These are phyloP conservation scores for Blastobotrys elegans DNA, from an alignment of 1,139 yeast genomes.

Conservation along the genomic window DNA sequence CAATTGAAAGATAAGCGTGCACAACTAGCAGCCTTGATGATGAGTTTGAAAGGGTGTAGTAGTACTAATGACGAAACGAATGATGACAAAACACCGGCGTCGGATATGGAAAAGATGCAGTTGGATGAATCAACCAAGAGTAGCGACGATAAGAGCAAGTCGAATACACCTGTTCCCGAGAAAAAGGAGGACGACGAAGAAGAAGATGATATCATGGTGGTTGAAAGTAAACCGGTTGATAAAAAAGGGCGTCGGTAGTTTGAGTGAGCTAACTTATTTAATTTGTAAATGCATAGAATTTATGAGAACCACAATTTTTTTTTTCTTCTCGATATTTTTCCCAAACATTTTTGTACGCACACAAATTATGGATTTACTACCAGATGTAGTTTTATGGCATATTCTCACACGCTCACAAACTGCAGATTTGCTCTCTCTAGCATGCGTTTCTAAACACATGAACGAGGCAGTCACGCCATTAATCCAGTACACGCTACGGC, in stretches of 20 bases:
- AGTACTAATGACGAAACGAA: neutral
- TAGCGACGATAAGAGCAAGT: neutral
- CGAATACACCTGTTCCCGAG: neutral
- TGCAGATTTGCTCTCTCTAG: neutral
- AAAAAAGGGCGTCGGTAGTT: too few relatives aligned
- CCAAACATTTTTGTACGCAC: too few relatives aligned
- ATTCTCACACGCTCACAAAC: neutral
- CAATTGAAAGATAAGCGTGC: conserved; percentile 9
- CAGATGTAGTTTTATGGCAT: neutral
- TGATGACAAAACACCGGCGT: neutral
- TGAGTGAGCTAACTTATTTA: too few relatives aligned
- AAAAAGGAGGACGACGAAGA: conserved; percentile 5
- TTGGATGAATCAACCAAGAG: too few relatives aligned
- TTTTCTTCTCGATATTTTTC: too few relatives aligned
- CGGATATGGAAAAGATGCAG: conserved; percentile 3
- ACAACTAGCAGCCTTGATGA: conserved; percentile 4
- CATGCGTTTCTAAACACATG: neutral
- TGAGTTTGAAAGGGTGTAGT: neutral
- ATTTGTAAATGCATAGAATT: too few relatives aligned
- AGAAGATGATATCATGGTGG: conserved; percentile 14
- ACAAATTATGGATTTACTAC: neutral
- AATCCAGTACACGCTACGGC: neutral
- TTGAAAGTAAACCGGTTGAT: conserved; percentile 13
- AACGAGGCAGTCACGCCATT: neutral
- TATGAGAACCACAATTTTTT: too few relatives aligned